phyloP scores from a whole-genome alignment of 2,329 filamentous ascomycete species.

The Xylaria multiplex region DNA sequence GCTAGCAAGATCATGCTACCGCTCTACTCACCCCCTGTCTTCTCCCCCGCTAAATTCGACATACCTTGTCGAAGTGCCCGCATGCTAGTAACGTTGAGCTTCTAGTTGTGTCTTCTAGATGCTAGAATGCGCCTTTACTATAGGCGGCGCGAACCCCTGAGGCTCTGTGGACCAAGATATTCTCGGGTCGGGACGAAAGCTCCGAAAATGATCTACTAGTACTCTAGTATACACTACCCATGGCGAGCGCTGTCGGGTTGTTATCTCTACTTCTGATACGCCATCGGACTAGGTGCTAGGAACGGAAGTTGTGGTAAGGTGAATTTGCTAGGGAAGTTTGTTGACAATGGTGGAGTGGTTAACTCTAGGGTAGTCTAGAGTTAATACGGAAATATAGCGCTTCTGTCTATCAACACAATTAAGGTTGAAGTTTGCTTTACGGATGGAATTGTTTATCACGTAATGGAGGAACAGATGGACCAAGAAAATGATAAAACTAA shows the following conservation, averaged over 20 bases:
- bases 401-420: background rate
- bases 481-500: constrained; percentile 22
- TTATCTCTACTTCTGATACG: background rate
- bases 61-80: constrained; percentile 10
- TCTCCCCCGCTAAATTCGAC: background rate
- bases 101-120: background rate
- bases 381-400: background rate
- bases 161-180: constrained; percentile 6
- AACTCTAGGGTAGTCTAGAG: background rate
- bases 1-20: constrained; percentile 48
- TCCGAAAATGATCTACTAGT: background rate
- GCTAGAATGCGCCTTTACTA: background rate
- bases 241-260: background rate
- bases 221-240: background rate
- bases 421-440: no score
- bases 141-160: background rate
- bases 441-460: background rate
- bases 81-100: background rate
- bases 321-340: no score
- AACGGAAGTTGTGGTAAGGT: no score
- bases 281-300: background rate
- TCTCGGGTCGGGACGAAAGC: background rate
- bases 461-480: background rate
- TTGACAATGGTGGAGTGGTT: no score
- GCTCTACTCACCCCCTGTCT: constrained; percentile 48